These are phyloP conservation scores for Penicillium italicum DNA, from an alignment of 2,329 filamentous ascomycete genomes.

Conservation along the genomic window DNA sequence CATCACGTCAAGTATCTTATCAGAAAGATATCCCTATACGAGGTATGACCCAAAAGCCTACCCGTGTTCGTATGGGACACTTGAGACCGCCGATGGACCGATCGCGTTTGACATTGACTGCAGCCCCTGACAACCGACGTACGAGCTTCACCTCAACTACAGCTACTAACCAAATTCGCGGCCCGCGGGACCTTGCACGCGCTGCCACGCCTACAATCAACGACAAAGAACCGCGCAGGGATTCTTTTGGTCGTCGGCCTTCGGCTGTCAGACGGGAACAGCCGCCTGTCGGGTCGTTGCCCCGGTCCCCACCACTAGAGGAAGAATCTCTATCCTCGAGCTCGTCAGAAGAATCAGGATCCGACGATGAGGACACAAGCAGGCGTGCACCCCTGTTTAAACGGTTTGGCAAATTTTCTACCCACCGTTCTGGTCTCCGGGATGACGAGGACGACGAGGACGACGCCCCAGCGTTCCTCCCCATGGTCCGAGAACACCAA, in stretches of 20 bases:
- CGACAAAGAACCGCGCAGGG: constrained; percentile 25
- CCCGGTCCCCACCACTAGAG: constrained; percentile 32
- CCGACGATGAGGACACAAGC: constrained; percentile 22
- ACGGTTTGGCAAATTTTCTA: constrained; percentile 41
- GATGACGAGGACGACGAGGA: constrained; percentile 45
- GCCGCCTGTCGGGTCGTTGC: constrained; percentile 17
- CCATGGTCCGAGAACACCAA: constrained; percentile 31
- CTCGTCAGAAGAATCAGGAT: constrained; percentile 32
- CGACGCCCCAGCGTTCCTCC: constrained; percentile 47
- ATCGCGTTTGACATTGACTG: constrained; percentile 3
- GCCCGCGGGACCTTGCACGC: constrained; percentile 24
- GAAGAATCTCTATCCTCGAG: constrained; percentile 36
- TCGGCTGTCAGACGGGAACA: constrained; percentile 28
- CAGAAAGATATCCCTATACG: constrained; percentile 33
- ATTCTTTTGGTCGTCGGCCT: constrained; percentile 21
- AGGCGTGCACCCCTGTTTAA: constrained; percentile 31
- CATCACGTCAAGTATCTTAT: constrained; percentile 38
- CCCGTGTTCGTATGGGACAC: too few relatives aligned
- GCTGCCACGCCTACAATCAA: constrained; percentile 24
- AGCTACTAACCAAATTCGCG: constrained; percentile 29
- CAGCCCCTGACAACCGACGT: constrained; percentile 23
- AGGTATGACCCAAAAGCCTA: constrained; percentile 20
- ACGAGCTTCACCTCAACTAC: constrained; percentile 31
- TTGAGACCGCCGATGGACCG: neutral
- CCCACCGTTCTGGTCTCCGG: constrained; percentile 30